Evolutionary conservation across 2,329 filamentous ascomycete species (phyloP).

Genomic region (Malbranchea cinnamomea): DNA sequence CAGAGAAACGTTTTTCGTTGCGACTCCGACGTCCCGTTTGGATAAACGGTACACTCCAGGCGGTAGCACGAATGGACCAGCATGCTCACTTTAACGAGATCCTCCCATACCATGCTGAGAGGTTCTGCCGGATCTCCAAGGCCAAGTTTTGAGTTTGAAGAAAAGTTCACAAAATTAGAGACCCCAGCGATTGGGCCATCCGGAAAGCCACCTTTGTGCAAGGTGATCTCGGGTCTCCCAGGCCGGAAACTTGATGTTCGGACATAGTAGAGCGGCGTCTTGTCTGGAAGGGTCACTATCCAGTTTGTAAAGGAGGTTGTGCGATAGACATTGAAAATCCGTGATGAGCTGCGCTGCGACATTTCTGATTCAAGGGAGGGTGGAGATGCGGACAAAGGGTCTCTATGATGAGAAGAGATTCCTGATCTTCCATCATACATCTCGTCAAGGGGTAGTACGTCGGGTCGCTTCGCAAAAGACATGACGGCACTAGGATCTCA

Average conservation of each 20-base stretch:
- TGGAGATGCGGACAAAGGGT: too few relatives aligned
- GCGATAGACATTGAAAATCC: slow-evolving; percentile 7
- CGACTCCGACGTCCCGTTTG: background rate
- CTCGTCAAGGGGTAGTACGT: too few relatives aligned
- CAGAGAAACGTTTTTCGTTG: slow-evolving; percentile 15
- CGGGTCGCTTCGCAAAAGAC: too few relatives aligned
- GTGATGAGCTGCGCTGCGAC: background rate
- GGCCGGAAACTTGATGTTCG: slow-evolving; percentile 17
- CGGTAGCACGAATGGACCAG: slow-evolving; percentile 15
- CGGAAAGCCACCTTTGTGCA: slow-evolving; percentile 17
- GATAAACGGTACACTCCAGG: slow-evolving; percentile 14
- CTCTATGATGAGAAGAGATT: too few relatives aligned
- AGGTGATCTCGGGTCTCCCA: slow-evolving; percentile 20
- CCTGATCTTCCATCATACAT: too few relatives aligned
- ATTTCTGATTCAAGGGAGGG: too few relatives aligned
- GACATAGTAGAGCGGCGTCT: slow-evolving; percentile 12
- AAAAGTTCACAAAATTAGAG: slow-evolving; percentile 21
- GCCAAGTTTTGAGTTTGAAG: slow-evolving; percentile 18
- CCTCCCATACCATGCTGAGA: slow-evolving; percentile 16
- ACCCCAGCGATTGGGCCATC: slow-evolving; percentile 16
- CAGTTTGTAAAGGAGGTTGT: slow-evolving; percentile 6
- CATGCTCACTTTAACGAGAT: slow-evolving; percentile 15
- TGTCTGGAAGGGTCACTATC: slow-evolving; percentile 7
- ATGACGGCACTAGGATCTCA: too few relatives aligned
- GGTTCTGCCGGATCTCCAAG: slow-evolving; percentile 16